A percentile compares a stretch with the other conserved stretches of the same genome.
phyloP scores from a whole-genome alignment of 2,329 filamentous ascomycete species.

The Colletotrichum godetiae region DNA sequence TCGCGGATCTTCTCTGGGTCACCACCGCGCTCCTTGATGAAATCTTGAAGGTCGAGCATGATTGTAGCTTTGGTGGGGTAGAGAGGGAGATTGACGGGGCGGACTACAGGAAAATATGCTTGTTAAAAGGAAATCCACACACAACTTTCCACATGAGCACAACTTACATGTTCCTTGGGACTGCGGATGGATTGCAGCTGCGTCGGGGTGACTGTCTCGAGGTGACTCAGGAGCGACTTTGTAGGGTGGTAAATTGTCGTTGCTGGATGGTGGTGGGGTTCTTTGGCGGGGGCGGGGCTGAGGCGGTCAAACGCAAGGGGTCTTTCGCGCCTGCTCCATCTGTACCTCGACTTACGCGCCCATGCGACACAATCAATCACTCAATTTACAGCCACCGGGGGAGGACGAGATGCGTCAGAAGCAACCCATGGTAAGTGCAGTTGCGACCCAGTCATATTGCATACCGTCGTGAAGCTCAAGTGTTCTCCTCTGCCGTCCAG shows the following conservation, averaged over 20 bases:
- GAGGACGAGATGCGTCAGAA: background rate
- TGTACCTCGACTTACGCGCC: background rate
- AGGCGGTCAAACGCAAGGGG: constrained; percentile 34
- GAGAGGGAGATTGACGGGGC: background rate
- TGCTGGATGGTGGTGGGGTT: constrained; percentile 30
- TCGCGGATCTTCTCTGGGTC: constrained; percentile 93
- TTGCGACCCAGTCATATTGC: constrained; percentile 2
- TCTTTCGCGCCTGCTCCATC: background rate
- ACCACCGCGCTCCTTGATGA: constrained; percentile 88
- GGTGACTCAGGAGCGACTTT: constrained; percentile 32
- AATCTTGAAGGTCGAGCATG: constrained; percentile 84
- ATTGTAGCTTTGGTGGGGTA: constrained; percentile 16
- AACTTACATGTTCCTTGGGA: constrained; percentile 24
- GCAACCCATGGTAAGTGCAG: constrained; percentile 10
- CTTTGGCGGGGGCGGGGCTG: constrained; percentile 36
- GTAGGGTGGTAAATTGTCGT: constrained; percentile 34
- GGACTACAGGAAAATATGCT: background rate
- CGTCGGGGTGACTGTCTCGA: constrained; percentile 9
- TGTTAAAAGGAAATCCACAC: background rate
- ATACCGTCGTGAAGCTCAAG: constrained; percentile 1
- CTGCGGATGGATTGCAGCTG: constrained; percentile 13
- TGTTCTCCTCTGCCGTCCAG: constrained; percentile 10
- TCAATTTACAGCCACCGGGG: background rate
- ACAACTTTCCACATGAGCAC: background rate
- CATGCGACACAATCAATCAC: constrained; percentile 10